Base-by-base conservation (phyloP, 2,329 filamentous ascomycete genomes). In the Chlorencoelia australis region DNA sequence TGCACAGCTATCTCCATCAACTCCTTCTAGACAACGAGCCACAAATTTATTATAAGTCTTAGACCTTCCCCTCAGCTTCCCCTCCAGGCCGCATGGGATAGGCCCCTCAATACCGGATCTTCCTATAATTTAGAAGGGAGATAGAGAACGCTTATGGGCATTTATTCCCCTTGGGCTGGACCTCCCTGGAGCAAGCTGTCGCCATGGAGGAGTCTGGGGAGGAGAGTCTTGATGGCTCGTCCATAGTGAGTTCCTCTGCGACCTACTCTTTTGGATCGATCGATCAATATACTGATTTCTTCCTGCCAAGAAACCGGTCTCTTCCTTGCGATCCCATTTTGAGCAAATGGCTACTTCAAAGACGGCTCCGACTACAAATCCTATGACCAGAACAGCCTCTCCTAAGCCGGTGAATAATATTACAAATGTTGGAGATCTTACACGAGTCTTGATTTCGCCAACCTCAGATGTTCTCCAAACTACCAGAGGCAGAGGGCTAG, bases 261-360 rank as follows among this genome's bases (percentile, higher is more conserved):
- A n/a, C n/a, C n/a, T n/a, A 14, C 13, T 10, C 7, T 35, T 22
- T 25, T 26, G 27, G 24, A 27, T 19, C 7, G 13, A 5, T 19
- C 5, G 4, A 17, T 3, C 7, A 15, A 7, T 27, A n/a, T 39
- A 33, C 33, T 38, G 37, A 42, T 47, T 32, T 44, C 24, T n/a
- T 9, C 34, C 4, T 17, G n/a, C 18, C 3, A 22, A 86, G 81
- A 84, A 79, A 64, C 82, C 85, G 17, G 83, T 91, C 33, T 91
- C 84, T 34, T 88, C 83, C 34, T 67, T 91, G 42, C 73, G 79
- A 43, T 84, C 82, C 45, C 79, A 82, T 51, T 91, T 89, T 58
- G 84, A 91, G 65, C 85, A 80, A 55, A 76, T 89, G 65, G 67
- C 71, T n/a, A n/a, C n/a, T n/a, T n/a, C n/a, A 46, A 73, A 67